Base-by-base conservation (phyloP, 2,329 filamentous ascomycete species). In the Fusarium albidum region DNA sequence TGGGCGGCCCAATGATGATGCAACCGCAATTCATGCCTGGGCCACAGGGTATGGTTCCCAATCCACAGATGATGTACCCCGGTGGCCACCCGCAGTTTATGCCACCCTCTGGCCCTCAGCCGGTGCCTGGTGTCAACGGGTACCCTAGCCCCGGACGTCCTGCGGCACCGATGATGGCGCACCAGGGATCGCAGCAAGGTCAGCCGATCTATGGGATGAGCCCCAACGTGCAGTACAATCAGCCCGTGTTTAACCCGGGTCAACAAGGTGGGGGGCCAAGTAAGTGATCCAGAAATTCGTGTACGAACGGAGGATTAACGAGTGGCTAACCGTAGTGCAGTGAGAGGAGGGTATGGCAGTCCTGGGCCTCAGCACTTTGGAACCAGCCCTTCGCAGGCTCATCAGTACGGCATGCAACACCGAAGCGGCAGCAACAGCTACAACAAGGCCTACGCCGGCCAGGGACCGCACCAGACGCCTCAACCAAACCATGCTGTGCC, bases 161-260 rank as follows among this genome's bases (percentile, higher is more conserved):
- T 25, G 72, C 79, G 15, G 91, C 95, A 11, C 88, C 91, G 3
- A 92, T 96, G 87, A 98, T 98, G 94, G 90, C 88, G 67, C 93
- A 93, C 63, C 92, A 96, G 75, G 91, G 91, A 49, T 97, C 93
- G 25, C 94, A 97, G 68, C 93, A 96, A 72, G 92, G 93, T 33
- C 92, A 96, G 70, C 86, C 78, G 67, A 85, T 79, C 76, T 93
- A 83, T 79, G 89, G 84, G 59, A 91, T 93, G 87, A 90, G 87
- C 66, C 88, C 88, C 35, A 87, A 81, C 46, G 82, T 88, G 73
- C 88, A 88, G 69, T 91, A 89, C 68, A 89, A 87, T 67, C 90
- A 92, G 69, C 89, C 89, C 31, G 84, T 86, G 46, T 92, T 89
- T 73, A 79, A 81, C 53, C 84, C 85, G 27, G 89, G 89, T 63